phyloP scores from a whole-genome alignment of 192 early-diverging fungal genomes.

The Obelidium mucronatum region DNA sequence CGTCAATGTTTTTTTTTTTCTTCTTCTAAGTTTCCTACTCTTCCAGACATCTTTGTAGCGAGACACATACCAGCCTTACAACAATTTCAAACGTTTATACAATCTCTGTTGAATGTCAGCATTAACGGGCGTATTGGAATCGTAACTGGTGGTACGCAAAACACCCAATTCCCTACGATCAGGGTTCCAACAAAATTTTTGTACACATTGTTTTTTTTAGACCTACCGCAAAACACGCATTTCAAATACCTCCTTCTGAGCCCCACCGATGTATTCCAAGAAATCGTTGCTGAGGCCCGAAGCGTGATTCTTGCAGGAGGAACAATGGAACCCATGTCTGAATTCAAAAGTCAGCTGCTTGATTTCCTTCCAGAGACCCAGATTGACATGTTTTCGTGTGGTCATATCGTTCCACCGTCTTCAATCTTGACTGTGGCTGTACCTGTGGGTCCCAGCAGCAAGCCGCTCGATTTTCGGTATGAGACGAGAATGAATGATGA shows the following conservation, averaged over 20 bases:
- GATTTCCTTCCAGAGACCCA: conserved; percentile 52
- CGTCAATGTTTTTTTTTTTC: neutral
- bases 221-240: conserved; percentile 9
- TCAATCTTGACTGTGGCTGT: conserved; percentile 75
- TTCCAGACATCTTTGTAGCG: conserved; percentile 17
- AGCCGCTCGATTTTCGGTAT: conserved; percentile 73
- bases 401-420: conserved; percentile 83
- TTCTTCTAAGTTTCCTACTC: no score
- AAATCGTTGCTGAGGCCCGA: conserved; percentile 79
- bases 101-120: conserved; percentile 57
- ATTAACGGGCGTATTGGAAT: conserved; percentile 76
- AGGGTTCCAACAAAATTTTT: conserved; percentile 7
- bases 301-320: conserved; percentile 90
- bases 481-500: conserved; percentile 58
- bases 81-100: conserved; percentile 40
- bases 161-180: neutral
- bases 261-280: conserved; percentile 79
- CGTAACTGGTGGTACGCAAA: conserved; percentile 20
- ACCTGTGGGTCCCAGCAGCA: conserved; percentile 67
- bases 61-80: conserved; percentile 46
- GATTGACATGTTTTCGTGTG: conserved; percentile 77
- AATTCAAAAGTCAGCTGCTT: conserved; percentile 57
- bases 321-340: conserved; percentile 86
- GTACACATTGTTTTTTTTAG: no score
- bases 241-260: conserved; percentile 89